A percentile compares a stretch with the other conserved stretches of the same genome.
Conservation (phyloP, 129 eudicot genomes). For the Gnaphalium uliginosum region DNA sequence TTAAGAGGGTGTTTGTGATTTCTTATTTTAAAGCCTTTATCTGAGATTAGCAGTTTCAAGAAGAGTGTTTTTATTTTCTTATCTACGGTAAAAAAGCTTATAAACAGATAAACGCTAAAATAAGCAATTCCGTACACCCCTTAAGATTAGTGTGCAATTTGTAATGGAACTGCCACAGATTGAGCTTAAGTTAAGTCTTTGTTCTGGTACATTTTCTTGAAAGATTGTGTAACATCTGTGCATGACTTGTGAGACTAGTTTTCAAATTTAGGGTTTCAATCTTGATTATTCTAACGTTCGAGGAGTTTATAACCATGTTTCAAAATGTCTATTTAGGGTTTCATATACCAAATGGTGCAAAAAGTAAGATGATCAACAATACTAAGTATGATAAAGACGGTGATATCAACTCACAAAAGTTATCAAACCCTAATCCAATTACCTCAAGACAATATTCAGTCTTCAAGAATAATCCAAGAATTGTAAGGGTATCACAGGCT, state of each 20-base stretch:
- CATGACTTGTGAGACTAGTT: background rate
- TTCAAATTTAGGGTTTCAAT: constrained; percentile 16
- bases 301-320: constrained; percentile 3
- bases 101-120: background rate
- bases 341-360: constrained; percentile 32
- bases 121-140: background rate
- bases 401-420: constrained; percentile 17
- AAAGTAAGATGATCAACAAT: constrained; percentile 42
- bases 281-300: background rate
- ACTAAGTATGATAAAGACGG: constrained; percentile 45
- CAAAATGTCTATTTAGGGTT: constrained; percentile 17
- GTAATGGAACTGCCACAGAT: background rate
- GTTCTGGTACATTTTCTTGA: constrained; percentile 14
- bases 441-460: constrained; percentile 56
- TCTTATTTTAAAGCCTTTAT: too few relatives aligned
- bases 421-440: constrained; percentile 23
- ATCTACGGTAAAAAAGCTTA: background rate
- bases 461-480: constrained; percentile 66
- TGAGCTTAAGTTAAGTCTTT: constrained; percentile 12
- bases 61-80: too few relatives aligned
- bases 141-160: background rate
- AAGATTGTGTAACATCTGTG: constrained; percentile 1
- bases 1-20: too few relatives aligned
- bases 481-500: constrained; percentile 54
- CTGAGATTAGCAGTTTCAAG: too few relatives aligned